A percentile compares a stretch with the other conserved stretches of the same genome.
phyloP scores from a whole-genome alignment of 306 rosid species.

The Prunus fruticosa region DNA sequence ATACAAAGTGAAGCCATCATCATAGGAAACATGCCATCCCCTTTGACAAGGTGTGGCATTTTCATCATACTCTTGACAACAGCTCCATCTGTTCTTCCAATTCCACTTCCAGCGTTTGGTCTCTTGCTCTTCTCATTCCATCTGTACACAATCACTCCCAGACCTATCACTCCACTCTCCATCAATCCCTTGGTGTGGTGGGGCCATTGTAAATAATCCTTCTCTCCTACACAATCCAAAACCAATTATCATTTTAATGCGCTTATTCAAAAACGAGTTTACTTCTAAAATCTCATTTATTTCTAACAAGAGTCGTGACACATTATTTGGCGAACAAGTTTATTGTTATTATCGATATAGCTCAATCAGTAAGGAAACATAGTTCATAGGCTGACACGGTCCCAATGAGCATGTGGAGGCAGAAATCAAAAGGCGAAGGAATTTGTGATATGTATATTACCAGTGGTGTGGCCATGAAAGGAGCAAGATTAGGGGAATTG shows the following conservation, averaged over 20 bases:
- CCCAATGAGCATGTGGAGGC: background rate
- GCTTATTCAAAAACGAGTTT: too few species aligned
- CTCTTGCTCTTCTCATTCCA: constrained; percentile 68
- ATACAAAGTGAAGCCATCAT: constrained; percentile 67
- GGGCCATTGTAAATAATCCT: constrained; percentile 56
- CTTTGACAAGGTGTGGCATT: constrained; percentile 60
- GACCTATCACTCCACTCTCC: constrained; percentile 80
- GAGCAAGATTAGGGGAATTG: constrained; percentile 65
- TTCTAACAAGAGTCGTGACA: too few species aligned
- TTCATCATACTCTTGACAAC: constrained; percentile 69
- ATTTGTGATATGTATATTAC: constrained; percentile 20
- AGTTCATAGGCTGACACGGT: too few species aligned
- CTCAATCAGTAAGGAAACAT: background rate
- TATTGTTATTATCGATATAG: background rate
- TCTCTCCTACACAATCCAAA: constrained; percentile 44
- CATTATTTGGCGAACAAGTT: background rate
- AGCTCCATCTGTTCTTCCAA: constrained; percentile 80
- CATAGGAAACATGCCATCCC: constrained; percentile 74
- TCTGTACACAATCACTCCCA: constrained; percentile 69
- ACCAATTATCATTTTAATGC: background rate
- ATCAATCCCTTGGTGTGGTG: constrained; percentile 89
- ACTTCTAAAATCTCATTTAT: too few species aligned
- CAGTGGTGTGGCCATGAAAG: constrained; percentile 86
- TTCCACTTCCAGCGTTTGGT: constrained; percentile 66
- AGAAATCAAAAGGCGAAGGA: background rate